Evolutionary conservation across 768 basidiomycete genomes (phyloP).

Genomic region (Boletales sp.): DNA sequence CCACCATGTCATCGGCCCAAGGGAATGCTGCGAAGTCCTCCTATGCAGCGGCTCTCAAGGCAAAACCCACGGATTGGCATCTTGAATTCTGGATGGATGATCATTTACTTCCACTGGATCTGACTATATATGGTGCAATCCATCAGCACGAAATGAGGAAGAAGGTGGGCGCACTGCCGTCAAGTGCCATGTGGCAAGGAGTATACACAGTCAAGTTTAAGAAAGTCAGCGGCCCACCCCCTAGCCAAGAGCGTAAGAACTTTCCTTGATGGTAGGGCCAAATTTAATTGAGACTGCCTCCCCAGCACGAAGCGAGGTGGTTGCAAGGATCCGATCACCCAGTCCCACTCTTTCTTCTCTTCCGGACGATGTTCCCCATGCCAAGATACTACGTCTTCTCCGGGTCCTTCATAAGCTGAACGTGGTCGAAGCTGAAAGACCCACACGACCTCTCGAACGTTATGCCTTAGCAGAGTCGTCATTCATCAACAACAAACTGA

Average conservation of each 20-base stretch:
- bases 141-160: conserved; percentile 87
- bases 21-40: conserved; percentile 50
- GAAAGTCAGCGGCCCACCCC: conserved; percentile 83
- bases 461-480: conserved; percentile 71
- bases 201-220: conserved; percentile 91
- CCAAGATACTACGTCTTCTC: conserved; percentile 87
- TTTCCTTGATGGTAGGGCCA: not conserved
- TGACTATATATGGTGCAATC: conserved; percentile 95
- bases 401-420: conserved; percentile 85
- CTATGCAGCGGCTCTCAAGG: conserved; percentile 91
- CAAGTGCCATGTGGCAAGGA: conserved; percentile 83
- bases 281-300: conserved; percentile 10
- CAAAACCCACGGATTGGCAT: conserved; percentile 95
- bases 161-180: conserved; percentile 57
- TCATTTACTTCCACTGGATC: conserved; percentile 73
- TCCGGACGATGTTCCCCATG: conserved; percentile 78
- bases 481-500: conserved; percentile 97
- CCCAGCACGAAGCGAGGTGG: conserved; percentile 36
- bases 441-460: conserved; percentile 43
- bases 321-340: conserved; percentile 54
- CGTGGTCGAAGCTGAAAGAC: conserved; percentile 64
- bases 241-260: conserved; percentile 55
- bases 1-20: conserved; percentile 31
- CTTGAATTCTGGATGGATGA: conserved; percentile 95
- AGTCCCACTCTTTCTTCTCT: conserved; percentile 73